Base-by-base conservation (phyloP, 768 basidiomycete species). In the Mycena galericulata region DNA sequence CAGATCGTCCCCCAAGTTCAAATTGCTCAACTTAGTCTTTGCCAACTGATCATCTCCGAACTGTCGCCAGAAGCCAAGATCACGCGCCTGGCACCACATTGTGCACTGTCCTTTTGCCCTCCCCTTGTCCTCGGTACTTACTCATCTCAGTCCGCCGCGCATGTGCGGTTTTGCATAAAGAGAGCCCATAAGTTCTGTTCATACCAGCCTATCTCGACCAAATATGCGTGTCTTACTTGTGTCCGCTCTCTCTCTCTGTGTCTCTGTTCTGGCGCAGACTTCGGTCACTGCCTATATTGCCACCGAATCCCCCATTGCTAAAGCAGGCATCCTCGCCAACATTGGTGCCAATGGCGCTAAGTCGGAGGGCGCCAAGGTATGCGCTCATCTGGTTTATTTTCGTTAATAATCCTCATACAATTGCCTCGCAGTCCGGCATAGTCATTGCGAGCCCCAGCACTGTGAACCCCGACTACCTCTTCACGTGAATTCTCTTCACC, bases 301-400 rank as follows among this genome's bases (percentile, higher is more conserved):
- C 0, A 79, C 79, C 10, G 87, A 92, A 76, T 83, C 83, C 0
- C 86, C 88, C 34, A 84, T 91, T 72, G 90, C 92, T 9, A 86
- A 89, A 73, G 86, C 86, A 0, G 88, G 89, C 5, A 54, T 93
- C n/a, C 85, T 93, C 17, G 91, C 90, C 17, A 93, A 94, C 78
- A 91, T 93, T 64, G 92, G 92, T 1, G 79, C 90, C 1, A 74
- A 73, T 45, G 90, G 90, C 4, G 75, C 84, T 54, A 85, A 86
- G 74, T 82, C 86, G 6, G 79, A 82, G 1, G 91, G 90, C 36
- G 92, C 92, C 22, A 82, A 80, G 72, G 83, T 81, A 51, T 50
- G 74, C 51, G 73, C 70, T n/a, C 17, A 26, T 66, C n/a, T n/a
- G n/a, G 3, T 8, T 26, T 17, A 32, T 53, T 30, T 88, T 80